A percentile compares a stretch with the other conserved stretches of the same genome.
These are phyloP conservation scores for Solanum hybrid DNA, from an alignment of 305 asterid genomes.

Conservation along the genomic window DNA sequence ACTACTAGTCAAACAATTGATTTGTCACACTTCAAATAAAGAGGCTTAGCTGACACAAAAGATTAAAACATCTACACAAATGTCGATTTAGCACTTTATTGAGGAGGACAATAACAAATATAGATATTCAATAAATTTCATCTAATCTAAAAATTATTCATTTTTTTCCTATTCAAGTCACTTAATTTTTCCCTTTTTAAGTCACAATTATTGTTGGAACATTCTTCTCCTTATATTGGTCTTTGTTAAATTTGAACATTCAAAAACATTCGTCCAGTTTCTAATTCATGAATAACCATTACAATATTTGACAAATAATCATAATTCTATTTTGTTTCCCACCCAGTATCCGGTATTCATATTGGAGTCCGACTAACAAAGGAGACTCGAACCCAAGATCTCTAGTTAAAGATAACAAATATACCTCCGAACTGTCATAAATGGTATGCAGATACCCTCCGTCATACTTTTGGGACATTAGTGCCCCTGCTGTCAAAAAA, in stretches of 20 bases:
- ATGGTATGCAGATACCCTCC: too few species aligned
- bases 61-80: neutral
- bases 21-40: neutral
- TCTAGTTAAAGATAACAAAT: neutral
- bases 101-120: neutral
- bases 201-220: neutral
- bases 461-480: too few species aligned
- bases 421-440: too few species aligned
- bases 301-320: neutral
- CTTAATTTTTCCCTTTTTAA: neutral
- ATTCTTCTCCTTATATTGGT: neutral
- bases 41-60: neutral
- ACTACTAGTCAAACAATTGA: neutral
- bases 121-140: neutral
- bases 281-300: neutral
- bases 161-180: neutral
- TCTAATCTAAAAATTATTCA: neutral
- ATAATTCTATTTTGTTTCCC: neutral
- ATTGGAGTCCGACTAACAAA: too few species aligned
- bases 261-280: neutral
- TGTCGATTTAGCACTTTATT: neutral
- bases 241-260: neutral
- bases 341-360: rapidly evolving
- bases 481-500: too few species aligned
- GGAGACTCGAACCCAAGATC: neutral